Conservation (phyloP, 257 asterid genomes). For the Solanum clarkiae region DNA sequence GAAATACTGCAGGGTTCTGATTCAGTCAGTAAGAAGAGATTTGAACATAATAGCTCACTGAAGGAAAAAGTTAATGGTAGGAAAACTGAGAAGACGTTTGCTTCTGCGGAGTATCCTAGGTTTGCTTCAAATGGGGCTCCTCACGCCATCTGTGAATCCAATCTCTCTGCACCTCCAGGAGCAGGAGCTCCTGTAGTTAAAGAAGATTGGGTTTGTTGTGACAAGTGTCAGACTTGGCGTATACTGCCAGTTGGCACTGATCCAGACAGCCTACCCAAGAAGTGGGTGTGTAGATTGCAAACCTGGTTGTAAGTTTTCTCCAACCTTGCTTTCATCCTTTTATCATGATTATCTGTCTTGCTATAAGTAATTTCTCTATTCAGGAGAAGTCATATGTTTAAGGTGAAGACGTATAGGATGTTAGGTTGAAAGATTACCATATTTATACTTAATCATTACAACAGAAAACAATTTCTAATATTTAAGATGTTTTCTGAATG, state of each 20-base stretch:
- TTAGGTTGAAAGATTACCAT: neutral
- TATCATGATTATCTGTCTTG: neutral
- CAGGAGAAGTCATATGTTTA: neutral
- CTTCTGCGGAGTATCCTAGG: constrained; percentile 20
- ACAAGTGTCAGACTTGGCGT: constrained; percentile 81
- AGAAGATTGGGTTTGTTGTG: constrained; percentile 92
- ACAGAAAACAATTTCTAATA: neutral
- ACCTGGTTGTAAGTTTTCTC: constrained; percentile 86
- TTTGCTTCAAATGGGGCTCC: constrained; percentile 29
- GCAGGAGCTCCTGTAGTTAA: constrained; percentile 47
- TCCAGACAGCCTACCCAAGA: constrained; percentile 76
- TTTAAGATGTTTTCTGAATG: neutral
- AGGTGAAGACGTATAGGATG: neutral
- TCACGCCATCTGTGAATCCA: constrained; percentile 27
- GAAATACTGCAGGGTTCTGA: constrained; percentile 33
- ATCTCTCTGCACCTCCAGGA: constrained; percentile 36
- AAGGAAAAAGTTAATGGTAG: constrained; percentile 32
- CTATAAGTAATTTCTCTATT: neutral
- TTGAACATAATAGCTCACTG: constrained; percentile 20
- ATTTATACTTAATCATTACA: constrained; percentile 3
- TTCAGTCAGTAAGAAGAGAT: constrained; percentile 24
- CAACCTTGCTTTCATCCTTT: neutral
- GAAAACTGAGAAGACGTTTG: constrained; percentile 27
- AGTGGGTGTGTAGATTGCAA: constrained; percentile 93
- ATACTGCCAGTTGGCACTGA: constrained; percentile 87